Evolutionary conservation across 2,329 filamentous ascomycete species (phyloP).

Genomic region (Diaporthe batatas): DNA sequence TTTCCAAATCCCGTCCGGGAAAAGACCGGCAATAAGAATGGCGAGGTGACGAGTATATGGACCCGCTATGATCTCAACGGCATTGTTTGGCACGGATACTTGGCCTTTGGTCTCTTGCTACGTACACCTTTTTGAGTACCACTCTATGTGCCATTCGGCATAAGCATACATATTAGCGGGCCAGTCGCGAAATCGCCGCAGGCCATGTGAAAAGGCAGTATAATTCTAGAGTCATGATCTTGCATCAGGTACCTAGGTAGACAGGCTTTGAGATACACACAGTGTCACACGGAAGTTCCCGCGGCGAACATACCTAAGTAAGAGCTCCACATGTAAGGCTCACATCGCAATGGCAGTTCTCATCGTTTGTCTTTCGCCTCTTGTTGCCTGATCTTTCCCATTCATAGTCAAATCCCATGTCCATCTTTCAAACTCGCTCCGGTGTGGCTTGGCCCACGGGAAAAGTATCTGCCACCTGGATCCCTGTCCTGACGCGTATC

Average conservation of each 20-base stretch:
- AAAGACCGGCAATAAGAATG: constrained; percentile 18
- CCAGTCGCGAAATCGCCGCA: neutral
- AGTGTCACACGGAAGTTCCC: neutral
- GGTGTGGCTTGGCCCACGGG: neutral
- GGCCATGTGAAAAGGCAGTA: neutral
- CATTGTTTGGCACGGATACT: neutral
- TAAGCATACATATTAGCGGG: neutral
- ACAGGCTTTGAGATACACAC: neutral
- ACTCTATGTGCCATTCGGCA: neutral
- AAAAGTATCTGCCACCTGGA: neutral
- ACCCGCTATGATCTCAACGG: constrained; percentile 25
- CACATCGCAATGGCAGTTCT: neutral
- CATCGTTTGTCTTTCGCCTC: neutral
- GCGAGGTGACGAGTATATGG: neutral
- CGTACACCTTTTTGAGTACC: neutral
- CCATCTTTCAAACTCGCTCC: neutral
- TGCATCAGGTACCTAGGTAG: neutral
- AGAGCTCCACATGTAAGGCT: neutral
- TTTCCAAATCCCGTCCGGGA: constrained; percentile 14
- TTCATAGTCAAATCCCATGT: neutral
- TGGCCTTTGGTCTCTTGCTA: too few species aligned
- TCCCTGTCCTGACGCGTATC: constrained; percentile 12
- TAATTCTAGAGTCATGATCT: neutral
- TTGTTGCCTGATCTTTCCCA: too few species aligned
- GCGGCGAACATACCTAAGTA: too few species aligned